Evolutionary conservation across 2,329 filamentous ascomycete genomes (phyloP).

Genomic region (Pseudogymnoascus sp.): DNA sequence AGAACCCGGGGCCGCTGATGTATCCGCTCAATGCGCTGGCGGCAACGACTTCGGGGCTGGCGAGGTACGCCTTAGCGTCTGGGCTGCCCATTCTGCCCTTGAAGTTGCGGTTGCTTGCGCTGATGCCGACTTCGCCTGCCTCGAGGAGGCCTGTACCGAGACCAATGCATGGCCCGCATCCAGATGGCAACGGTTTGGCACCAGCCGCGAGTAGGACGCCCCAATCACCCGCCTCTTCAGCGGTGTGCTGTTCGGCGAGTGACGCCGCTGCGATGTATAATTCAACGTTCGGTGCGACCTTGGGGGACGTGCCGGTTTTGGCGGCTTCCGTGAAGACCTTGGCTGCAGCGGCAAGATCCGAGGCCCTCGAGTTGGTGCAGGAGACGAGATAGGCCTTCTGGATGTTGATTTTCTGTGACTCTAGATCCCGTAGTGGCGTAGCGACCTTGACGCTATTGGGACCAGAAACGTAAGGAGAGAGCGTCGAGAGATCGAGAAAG

Average conservation of each 20-base stretch:
- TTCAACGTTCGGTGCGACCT: conserved; percentile 67
- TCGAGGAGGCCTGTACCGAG: conserved; percentile 71
- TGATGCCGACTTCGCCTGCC: conserved; percentile 78
- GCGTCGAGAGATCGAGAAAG: conserved; percentile 72
- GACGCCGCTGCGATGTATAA: conserved; percentile 91
- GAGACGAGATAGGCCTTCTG: conserved; percentile 83
- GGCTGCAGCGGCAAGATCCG: conserved; percentile 75
- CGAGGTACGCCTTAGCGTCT: conserved; percentile 76
- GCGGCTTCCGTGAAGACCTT: conserved; percentile 77
- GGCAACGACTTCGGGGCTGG: conserved; percentile 84
- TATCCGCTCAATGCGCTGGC: conserved; percentile 71
- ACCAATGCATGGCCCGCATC: conserved; percentile 82
- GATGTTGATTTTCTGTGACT: conserved; percentile 64
- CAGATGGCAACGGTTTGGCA: conserved; percentile 61
- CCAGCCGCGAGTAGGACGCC: conserved; percentile 73
- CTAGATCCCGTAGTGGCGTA: conserved; percentile 68
- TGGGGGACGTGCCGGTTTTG: conserved; percentile 52
- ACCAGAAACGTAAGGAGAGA: conserved; percentile 77
- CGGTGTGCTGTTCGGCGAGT: conserved; percentile 62
- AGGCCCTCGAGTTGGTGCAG: conserved; percentile 79
- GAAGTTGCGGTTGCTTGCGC: conserved; percentile 80
- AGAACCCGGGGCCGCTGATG: conserved; percentile 72
- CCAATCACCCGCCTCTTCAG: conserved; percentile 81
- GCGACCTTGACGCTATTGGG: conserved; percentile 88
- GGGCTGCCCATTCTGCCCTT: conserved; percentile 82